Evolutionary conservation across 768 basidiomycete species (phyloP).

Genomic region (Tulasnella sp.): DNA sequence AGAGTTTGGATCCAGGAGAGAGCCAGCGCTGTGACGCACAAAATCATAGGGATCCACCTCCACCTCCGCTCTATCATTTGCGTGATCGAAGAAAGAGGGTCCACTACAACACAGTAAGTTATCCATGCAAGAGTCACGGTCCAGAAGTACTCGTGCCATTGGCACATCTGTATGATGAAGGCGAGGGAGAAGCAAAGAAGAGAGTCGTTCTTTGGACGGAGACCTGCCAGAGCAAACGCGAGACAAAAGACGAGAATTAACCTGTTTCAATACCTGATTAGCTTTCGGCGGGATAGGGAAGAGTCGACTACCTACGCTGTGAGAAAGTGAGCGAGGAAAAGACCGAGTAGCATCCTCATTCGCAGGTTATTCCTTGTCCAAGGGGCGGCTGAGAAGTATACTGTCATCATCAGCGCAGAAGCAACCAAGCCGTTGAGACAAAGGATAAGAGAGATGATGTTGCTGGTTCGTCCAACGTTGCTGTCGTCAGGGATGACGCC

Average conservation of each 20-base stretch:
- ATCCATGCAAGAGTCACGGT: conserved; percentile 11
- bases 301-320: conserved; percentile 2
- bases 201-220: conserved; percentile 1
- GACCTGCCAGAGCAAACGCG: not conserved
- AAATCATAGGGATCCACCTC: not conserved
- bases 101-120: conserved; percentile 10
- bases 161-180: not conserved
- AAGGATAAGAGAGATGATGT: not conserved
- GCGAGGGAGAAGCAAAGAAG: not conserved
- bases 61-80: conserved; percentile 3
- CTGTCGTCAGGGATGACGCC: not conserved
- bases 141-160: conserved; percentile 15
- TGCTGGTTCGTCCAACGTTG: not conserved
- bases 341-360: conserved; percentile 4
- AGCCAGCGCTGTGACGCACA: not conserved
- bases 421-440: not conserved
- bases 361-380: conserved; percentile 4
- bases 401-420: not conserved
- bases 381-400: not conserved
- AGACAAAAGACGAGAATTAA: not conserved
- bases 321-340: conserved; percentile 10
- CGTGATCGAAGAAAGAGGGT: conserved; percentile 7
- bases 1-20: conserved; percentile 6
- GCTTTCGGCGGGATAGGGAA: not conserved
- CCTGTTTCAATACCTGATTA: not conserved